Conservation (phyloP, 31 red algal genomes). For the Asparagopsis taxiformis region DNA sequence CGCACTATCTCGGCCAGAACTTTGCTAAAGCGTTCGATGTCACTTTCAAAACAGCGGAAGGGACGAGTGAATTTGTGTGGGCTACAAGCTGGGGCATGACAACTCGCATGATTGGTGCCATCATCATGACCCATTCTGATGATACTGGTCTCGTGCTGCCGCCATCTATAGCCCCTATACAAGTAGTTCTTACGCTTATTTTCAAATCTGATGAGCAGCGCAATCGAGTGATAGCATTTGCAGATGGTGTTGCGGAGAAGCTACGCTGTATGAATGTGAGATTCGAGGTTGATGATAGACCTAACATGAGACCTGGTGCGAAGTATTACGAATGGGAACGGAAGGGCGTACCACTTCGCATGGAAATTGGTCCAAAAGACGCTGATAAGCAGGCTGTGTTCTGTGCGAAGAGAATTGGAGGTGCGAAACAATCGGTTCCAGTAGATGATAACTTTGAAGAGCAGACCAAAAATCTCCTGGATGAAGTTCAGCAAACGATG, state of each 20-base stretch:
- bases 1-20: conserved; percentile 92
- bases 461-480: no score
- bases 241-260: conserved; percentile 4
- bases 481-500: conserved; percentile 73
- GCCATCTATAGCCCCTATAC: conserved; percentile 84
- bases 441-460: conserved; percentile 1
- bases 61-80: conserved; percentile 69
- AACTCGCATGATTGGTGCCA: conserved; percentile 90
- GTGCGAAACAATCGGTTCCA: neutral
- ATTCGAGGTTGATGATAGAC: conserved; percentile 78
- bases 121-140: conserved; percentile 98
- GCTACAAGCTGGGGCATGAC: conserved; percentile 94
- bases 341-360: conserved; percentile 89
- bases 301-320: conserved; percentile 77
- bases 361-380: conserved; percentile 93
- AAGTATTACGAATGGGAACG: conserved; percentile 98
- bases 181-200: conserved; percentile 86
- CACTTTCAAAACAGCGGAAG: conserved; percentile 43
- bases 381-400: conserved; percentile 51
- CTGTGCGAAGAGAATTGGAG: conserved; percentile 42
- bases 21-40: conserved; percentile 96
- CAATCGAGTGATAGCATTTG: conserved; percentile 22
- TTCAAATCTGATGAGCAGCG: conserved; percentile 65
- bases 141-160: conserved; percentile 89
- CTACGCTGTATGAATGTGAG: conserved; percentile 36